Evolutionary conservation across 148 eudicot genomes (phyloP), one percentile per base, ranked within the genome.

Genomic region (Cornus controversa): DNA sequence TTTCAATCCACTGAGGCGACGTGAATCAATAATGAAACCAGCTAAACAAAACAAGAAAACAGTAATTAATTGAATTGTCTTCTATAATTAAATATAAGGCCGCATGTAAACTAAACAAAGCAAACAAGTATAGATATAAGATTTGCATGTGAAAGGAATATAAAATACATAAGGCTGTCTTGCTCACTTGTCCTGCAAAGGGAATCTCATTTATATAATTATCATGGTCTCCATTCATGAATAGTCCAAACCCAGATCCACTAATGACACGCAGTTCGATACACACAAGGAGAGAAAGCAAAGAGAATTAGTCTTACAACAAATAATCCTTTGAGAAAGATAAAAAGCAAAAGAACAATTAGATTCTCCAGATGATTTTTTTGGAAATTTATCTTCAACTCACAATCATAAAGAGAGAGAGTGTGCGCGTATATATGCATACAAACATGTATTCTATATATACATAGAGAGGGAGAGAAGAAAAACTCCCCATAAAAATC

Each of bases 81-180:
- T 74, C 47, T 53, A 13, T 23, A 73, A 62, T 40, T 47, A 72
- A 9, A 64, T 23, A 74, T 20, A 73, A 73, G 31, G 64, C 73
- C 29, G n/a, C 62, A n/a, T 1, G 79, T 13, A 50, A 70, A 70
- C 60, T 77, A 66, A 62, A 74, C 29, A 69, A 69, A 54, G 16
- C 45, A 74, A 72, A 70, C 54, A 73, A 71, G 75, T 26, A 37
- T 53, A 20, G 68, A 74, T 71, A 25, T 64, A 74, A 29, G 45
- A 75, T 34, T 67, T 66, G 79, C 88, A 85, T 82, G 86, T 85
- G 88, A 75, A 25, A 73, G 57, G 69, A 80, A 70, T 82, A 78
- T 53, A 69, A 76, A 80, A 18, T 45, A 62, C 18, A 68, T 9
- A 74, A 81, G 50, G 60, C 66, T 63, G 77, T 78, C 82, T 67